Conservation (phyloP, 495 filamentous ascomycete species). For the Lasiosphaeris hirsuta region DNA sequence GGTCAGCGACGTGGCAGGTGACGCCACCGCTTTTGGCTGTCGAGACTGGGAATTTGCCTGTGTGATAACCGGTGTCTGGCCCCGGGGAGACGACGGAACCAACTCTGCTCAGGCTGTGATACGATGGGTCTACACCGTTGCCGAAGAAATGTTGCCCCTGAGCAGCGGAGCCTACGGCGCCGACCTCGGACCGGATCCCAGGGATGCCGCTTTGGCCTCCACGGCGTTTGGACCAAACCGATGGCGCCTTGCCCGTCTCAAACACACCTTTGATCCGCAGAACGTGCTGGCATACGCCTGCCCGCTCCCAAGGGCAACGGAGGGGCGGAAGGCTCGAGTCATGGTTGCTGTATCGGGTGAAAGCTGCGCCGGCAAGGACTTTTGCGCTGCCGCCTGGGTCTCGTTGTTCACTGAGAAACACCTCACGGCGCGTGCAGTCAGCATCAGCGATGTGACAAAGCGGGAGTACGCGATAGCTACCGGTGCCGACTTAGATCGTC, state of each 20-base stretch:
- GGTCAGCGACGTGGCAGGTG: constrained; percentile 42
- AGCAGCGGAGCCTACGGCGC: constrained; percentile 56
- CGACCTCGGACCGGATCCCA: constrained; percentile 61
- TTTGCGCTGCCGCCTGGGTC: constrained; percentile 55
- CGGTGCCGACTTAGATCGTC: constrained; percentile 47
- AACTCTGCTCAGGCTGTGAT: constrained; percentile 40
- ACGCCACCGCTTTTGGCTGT: constrained; percentile 60
- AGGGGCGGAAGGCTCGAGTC: constrained; percentile 39
- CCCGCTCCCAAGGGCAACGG: constrained; percentile 43
- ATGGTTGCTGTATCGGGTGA: constrained; percentile 61
- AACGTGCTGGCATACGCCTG: constrained; percentile 55
- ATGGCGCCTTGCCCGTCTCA: constrained; percentile 51
- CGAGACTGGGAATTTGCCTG: constrained; percentile 64
- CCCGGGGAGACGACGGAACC: constrained; percentile 52
- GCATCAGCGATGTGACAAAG: constrained; percentile 61
- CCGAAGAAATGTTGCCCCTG: constrained; percentile 45
- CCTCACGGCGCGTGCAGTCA: constrained; percentile 45
- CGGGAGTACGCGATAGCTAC: constrained; percentile 54
- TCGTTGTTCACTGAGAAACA: constrained; percentile 37
- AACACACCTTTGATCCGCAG: constrained; percentile 48
- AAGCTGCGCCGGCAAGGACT: constrained; percentile 59
- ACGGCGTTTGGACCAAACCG: constrained; percentile 58
- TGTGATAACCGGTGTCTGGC: constrained; percentile 62
- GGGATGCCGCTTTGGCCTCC: constrained; percentile 50
- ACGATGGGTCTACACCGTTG: constrained; percentile 57